These are phyloP conservation scores for Emergomyces pasteurianus DNA, from an alignment of 2,329 filamentous ascomycete genomes.

Conservation along the genomic window DNA sequence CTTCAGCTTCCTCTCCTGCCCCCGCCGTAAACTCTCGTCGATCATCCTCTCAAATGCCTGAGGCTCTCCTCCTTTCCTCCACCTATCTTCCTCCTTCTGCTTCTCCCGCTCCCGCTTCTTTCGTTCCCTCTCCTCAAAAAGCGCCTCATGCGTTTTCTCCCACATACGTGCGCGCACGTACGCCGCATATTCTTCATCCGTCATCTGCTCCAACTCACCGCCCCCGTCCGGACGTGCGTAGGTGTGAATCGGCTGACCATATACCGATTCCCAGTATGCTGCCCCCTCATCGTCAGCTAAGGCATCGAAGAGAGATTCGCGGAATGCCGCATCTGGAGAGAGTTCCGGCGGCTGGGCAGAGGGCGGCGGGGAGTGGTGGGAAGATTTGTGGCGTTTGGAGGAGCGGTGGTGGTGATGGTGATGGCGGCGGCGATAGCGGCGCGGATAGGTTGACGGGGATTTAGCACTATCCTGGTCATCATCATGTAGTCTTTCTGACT, in stretches of 20 bases:
- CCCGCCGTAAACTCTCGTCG: slow-evolving; percentile 55
- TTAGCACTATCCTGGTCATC: not conserved
- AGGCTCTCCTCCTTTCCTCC: slow-evolving; percentile 14
- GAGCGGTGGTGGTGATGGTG: slow-evolving; percentile 14
- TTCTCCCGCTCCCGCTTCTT: slow-evolving; percentile 42
- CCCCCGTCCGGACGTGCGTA: slow-evolving; percentile 49
- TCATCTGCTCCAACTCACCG: slow-evolving; percentile 65
- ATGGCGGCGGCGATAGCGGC: slow-evolving; percentile 14
- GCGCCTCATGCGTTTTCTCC: slow-evolving; percentile 80
- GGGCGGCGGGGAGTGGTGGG: slow-evolving; percentile 3
- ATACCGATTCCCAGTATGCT: slow-evolving; percentile 90
- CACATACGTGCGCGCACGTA: slow-evolving; percentile 87
- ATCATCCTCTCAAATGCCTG: slow-evolving; percentile 49
- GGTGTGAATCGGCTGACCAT: slow-evolving; percentile 83
- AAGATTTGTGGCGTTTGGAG: slow-evolving; percentile 18
- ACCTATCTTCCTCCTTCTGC: slow-evolving; percentile 34
- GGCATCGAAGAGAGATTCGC: slow-evolving; percentile 90
- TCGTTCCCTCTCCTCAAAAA: slow-evolving; percentile 62
- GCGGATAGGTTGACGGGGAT: slow-evolving; percentile 1
- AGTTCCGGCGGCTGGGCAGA: slow-evolving; percentile 24
- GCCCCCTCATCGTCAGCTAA: slow-evolving; percentile 95
- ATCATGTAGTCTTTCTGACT: not conserved
- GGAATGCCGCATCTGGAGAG: slow-evolving; percentile 66
- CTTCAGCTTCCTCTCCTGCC: slow-evolving; percentile 48
- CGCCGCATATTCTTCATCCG: slow-evolving; percentile 79